Percentiles rank a stretch among this genome's conserved stretches.
These are phyloP conservation scores for Primulina tabacum DNA, from an alignment of 257 asterid genomes.

Conservation along the genomic window DNA sequence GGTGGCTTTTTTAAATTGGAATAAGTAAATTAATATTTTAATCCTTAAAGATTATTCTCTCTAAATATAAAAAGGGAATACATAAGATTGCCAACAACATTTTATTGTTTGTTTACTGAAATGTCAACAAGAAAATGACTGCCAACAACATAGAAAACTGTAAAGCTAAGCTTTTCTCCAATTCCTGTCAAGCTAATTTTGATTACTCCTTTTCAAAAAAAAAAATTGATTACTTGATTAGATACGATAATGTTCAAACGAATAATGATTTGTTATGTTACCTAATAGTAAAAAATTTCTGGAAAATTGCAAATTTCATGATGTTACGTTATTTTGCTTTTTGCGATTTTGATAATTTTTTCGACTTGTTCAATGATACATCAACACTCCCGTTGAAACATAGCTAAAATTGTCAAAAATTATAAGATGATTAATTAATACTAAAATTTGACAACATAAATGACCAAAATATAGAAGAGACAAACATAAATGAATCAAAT, in stretches of 20 bases:
- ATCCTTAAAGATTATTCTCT: conserved; percentile 17
- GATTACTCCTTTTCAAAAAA: no score
- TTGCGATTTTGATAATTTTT: no score
- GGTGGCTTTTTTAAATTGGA: conserved; percentile 27
- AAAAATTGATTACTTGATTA: background rate
- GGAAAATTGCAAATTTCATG: no score
- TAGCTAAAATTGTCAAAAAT: no score
- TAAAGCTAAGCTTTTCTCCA: conserved; percentile 29
- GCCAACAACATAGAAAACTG: conserved; percentile 35
- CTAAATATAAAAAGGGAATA: conserved; percentile 16
- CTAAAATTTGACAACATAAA: no score
- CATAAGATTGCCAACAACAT: conserved; percentile 33
- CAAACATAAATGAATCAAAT: no score
- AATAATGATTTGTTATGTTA: conserved; percentile 25
- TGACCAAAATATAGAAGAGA: no score
- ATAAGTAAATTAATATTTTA: conserved; percentile 14
- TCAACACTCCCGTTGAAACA: no score
- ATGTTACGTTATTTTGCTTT: no score
- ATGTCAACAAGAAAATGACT: conserved; percentile 50
- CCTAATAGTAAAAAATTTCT: background rate
- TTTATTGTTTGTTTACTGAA: conserved; percentile 28
- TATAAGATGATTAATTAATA: no score
- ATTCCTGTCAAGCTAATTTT: conserved; percentile 34
- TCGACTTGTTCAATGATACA: no score
- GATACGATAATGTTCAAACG: conserved; percentile 18